phyloP scores from a whole-genome alignment of 2,329 filamentous ascomycete genomes.

The Biscogniauxia marginata region DNA sequence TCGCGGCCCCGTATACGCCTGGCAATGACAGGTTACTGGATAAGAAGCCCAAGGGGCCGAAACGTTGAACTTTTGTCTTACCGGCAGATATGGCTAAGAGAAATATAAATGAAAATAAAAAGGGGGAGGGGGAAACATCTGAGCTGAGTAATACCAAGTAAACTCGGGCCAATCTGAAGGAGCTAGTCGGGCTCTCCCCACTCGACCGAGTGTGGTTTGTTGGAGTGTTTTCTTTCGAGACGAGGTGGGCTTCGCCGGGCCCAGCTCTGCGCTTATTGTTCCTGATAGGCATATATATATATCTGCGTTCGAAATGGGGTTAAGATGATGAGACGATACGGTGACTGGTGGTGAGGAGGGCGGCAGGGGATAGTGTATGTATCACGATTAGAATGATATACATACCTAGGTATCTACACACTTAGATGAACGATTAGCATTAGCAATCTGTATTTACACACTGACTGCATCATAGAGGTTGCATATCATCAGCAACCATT shows the following conservation, averaged over 20 bases:
- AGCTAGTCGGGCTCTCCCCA: no score
- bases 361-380: background rate
- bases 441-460: background rate
- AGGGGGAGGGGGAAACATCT: background rate
- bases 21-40: conserved; percentile 47
- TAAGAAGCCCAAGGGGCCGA: conserved; percentile 33
- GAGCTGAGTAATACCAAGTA: background rate
- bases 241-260: no score
- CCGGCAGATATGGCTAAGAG: background rate
- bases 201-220: no score
- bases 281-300: no score
- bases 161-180: no score
- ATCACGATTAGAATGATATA: conserved; percentile 7
- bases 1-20: conserved; percentile 58
- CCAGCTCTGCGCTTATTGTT: no score
- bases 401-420: background rate
- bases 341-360: background rate
- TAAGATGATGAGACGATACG: background rate
- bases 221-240: no score
- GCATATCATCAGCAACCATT: no score
- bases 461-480: no score
- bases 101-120: background rate
- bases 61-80: conserved; percentile 20
- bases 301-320: background rate
- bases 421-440: background rate